Conservation (phyloP, 768 basidiomycete genomes). For the Symmetrospora coprosmae region DNA sequence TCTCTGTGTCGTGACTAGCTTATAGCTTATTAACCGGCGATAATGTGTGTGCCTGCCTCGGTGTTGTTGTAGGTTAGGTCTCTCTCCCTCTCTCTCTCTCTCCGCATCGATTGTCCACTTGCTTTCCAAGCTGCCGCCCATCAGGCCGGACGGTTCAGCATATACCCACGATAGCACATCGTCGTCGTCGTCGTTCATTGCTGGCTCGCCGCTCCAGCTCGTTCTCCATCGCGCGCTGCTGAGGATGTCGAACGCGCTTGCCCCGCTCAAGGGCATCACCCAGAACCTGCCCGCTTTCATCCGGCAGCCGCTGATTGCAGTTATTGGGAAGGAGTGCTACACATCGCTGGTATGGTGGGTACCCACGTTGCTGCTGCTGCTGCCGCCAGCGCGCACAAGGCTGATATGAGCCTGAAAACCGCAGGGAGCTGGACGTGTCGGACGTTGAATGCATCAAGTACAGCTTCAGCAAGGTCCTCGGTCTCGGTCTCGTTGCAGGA, state of each 20-base stretch:
- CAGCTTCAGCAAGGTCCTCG: conserved; percentile 77
- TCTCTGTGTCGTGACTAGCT: no score
- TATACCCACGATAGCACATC: no score
- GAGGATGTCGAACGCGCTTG: conserved; percentile 9
- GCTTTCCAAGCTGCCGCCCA: conserved; percentile 1
- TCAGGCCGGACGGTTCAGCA: background rate
- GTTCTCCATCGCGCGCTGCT: background rate
- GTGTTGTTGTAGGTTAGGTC: no score
- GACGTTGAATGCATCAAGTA: conserved; percentile 80
- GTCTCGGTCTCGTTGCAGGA: conserved; percentile 75
- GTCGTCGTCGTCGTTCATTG: background rate
- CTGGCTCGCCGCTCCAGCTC: background rate
- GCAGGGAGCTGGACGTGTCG: conserved; percentile 64
- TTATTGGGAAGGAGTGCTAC: conserved; percentile 48
- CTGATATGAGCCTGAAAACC: conserved; percentile 25
- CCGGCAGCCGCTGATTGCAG: conserved; percentile 60
- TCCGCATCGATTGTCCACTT: no score
- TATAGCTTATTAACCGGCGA: no score
- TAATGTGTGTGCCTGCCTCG: no score
- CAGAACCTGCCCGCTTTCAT: conserved; percentile 74
- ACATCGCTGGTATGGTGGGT: conserved; percentile 20
- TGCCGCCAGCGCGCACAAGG: background rate
- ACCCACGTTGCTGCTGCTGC: background rate
- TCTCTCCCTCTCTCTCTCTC: no score
- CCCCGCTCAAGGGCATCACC: conserved; percentile 46